These are phyloP conservation scores for Ulota crispa DNA, from an alignment of 225 moss, liverwort and hornwort species.

Conservation along the genomic window DNA sequence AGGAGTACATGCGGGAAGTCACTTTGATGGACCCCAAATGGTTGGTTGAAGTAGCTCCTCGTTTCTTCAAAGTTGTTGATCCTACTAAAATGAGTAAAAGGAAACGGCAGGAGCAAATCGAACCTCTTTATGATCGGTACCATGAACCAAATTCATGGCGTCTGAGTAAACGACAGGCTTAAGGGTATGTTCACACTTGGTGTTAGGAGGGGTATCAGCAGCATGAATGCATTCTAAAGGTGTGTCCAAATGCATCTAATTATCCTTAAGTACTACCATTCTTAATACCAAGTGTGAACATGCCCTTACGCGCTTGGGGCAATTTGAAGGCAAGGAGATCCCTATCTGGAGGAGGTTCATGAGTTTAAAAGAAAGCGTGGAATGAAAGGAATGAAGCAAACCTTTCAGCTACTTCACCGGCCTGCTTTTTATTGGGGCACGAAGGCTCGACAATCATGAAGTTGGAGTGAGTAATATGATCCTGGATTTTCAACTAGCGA, in stretches of 20 bases:
- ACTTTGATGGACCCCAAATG: conserved; percentile 96
- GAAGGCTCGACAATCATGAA: conserved; percentile 23
- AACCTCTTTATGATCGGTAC: conserved; percentile 92
- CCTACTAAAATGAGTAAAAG: conserved; percentile 94
- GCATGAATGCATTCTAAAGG: no score
- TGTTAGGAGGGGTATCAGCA: no score
- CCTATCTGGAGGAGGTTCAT: conserved; percentile 1
- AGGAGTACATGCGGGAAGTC: conserved; percentile 98
- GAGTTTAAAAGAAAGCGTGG: background rate
- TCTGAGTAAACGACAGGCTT: conserved; percentile 91
- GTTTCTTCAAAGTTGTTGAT: conserved; percentile 95
- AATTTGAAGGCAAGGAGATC: conserved; percentile 12
- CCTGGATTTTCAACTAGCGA: no score
- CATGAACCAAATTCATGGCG: conserved; percentile 99
- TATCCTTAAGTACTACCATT: no score
- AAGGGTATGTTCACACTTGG: background rate
- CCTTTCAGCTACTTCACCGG: conserved; percentile 9
- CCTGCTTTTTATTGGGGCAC: conserved; percentile 3
- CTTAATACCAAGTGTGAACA: no score
- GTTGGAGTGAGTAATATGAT: background rate
- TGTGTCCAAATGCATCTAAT: no score
- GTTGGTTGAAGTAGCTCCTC: conserved; percentile 95
- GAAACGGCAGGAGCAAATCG: conserved; percentile 92
- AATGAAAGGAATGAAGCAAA: conserved; percentile 14
- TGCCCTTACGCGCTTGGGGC: background rate